Evolutionary conservation across 75 land plant species (phyloP), one percentile per base, ranked within the genome.

Genomic region (Azolla pinnata): DNA sequence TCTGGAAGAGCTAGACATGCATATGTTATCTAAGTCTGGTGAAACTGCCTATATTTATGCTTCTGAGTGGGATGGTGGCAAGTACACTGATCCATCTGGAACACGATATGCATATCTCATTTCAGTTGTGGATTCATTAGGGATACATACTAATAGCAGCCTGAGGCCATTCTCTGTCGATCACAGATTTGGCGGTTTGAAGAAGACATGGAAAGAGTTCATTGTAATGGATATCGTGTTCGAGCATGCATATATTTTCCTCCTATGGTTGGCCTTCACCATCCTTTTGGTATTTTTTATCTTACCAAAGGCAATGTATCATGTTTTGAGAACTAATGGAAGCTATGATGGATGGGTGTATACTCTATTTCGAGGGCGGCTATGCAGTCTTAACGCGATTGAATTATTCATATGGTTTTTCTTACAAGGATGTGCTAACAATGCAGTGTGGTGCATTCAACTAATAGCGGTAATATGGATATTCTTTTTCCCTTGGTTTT

Each of bases 221-320:
- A n/a, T 57, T 0, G 91, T 95, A 27, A 77, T 95, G 90, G 96
- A 88, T 29, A 66, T 74, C 62, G 83, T 75, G 26, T 83, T 81
- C 88, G 86, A 64, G 29, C 52, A 55, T 1, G 29, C 82, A 1
- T 89, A 83, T 70, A 62, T 65, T 27, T 68, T 80, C 2, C 16
- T 81, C 4, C 59, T 89, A 16, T 90, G 91, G 85, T 53, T 59
- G 7, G 51, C 46, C 20, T 32, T 86, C 2, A 8, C 2, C 20
- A 42, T 68, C 31, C 31, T 75, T 2, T 31, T 76, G 28, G 62
- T 62, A 2, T 47, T 77, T 29, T 79, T 89, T 57, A 34, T 89
- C 19, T 2, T 81, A 47, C 83, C 91, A 51, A 72, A 71, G 72
- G 45, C 62, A 19, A 26, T 79, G 20, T 49, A 53, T 2, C 57